Base-by-base conservation (phyloP, 192 early-diverging fungal genomes). In the Diversispora eburnea region DNA sequence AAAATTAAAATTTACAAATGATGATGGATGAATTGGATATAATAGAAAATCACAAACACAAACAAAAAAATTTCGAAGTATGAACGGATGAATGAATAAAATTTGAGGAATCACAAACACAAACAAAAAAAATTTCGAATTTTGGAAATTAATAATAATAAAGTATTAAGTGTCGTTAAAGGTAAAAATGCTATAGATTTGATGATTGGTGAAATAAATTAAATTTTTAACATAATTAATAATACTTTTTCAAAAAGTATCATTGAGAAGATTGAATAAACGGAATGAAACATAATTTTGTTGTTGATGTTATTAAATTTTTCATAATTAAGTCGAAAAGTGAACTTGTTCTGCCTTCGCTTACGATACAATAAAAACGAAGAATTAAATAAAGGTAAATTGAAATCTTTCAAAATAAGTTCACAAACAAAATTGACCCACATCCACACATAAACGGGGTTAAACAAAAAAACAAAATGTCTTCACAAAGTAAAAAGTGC, bases 41-140 rank as follows among this genome's bases (percentile, higher is more conserved):
- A 62, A 66, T 47, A 48, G 45, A 45, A 66, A 66, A 66, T 66
- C 63, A 66, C 63, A 66, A 66, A 66, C 63, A 66, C 63, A 66
- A 66, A 66, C 63, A 62, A 66, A 66, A 63, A 65, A 66, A 66
- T 66, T 66, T 66, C 63, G 63, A 66, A 49, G 48, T 15, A 48
- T 46, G n/a, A 19, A n/a, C 19, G 41, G 41, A 42, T 3, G 17
- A 61, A 13, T 25, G 15, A 42, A 48, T 48, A 66, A 66, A 66
- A 58, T 58, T 48, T 48, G 63, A 48, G 61, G 39, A 63, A 63
- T 63, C 61, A 63, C 61, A 63, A 66, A 66, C 46, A 66, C 46
- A 48, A 66, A 66, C 42, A 66, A 66, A 66, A 66, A 66, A 66
- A 66, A 48, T 66, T 66, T 46, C 42, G 46, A 66, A 39, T 45